Evolutionary conservation across 2,329 filamentous ascomycete genomes (phyloP), one percentile per base, ranked within the genome.

Genomic region (Monilinia polystroma): DNA sequence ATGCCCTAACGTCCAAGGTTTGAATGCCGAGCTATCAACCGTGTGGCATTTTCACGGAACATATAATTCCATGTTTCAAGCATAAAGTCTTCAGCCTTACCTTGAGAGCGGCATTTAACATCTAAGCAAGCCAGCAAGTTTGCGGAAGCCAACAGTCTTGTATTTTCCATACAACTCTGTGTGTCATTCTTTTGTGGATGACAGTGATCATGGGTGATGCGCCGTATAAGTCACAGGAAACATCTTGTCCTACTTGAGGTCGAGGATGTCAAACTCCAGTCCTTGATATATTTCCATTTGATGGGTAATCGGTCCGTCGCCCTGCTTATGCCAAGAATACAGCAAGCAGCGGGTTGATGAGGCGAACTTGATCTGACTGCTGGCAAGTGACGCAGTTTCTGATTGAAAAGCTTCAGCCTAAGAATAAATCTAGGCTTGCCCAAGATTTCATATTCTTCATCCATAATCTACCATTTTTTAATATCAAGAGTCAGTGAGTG

Each of bases 371-470:
- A 51, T 51, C n/a, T 62, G 45, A 51, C 45, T 51, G 58, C n/a
- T 62, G 58, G 58, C 58, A 62, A 62, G 14, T 62, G 58, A 62
- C 58, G 51, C 45, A 45, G 45, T 51, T 51, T 62, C 29, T 62
- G 14, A 49, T 51, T 12, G 45, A 26, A 62, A 23, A 12, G 14
- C 8, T 38, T 41, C 58, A 51, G 58, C 58, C 58, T 26, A 26
- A 62, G n/a, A 51, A 41, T 20, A 20, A 51, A 38, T 20, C 32
- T 26, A 12, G n/a, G 32, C 32, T 62, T 62, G 32, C 45, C 58
- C 16, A 51, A 51, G 20, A 23, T 62, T 49, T 8, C 43, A 55
- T n/a, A 35, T 55, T 23, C 35, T 12, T n/a, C 14, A 7, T 41
- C 47, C n/a, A 38, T 26, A 23, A 38, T 38, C 45, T 20, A 51